phyloP scores from a whole-genome alignment of 2,329 filamentous ascomycete species.

The Aureobasidium sp. region DNA sequence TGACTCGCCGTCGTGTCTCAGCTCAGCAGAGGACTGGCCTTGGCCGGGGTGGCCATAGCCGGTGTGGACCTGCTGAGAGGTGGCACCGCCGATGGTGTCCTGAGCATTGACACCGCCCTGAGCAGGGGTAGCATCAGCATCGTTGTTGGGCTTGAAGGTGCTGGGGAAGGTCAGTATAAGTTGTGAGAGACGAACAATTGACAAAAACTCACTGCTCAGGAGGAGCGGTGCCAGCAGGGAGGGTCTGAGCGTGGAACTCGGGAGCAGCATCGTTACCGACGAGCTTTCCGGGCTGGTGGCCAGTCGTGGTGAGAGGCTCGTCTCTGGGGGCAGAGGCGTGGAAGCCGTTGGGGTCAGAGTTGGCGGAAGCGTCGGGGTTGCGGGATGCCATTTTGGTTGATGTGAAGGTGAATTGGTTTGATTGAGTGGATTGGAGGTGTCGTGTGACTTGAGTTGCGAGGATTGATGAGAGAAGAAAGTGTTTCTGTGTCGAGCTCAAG shows the following conservation, averaged over 20 bases:
- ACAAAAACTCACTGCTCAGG: conserved; percentile 20
- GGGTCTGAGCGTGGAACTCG: conserved; percentile 57
- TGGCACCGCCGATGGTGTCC: conserved; percentile 45
- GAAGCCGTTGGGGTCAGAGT: conserved; percentile 12
- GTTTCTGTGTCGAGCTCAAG: not conserved
- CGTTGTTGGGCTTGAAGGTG: conserved; percentile 41
- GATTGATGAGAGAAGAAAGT: not conserved
- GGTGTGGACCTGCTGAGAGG: conserved; percentile 47
- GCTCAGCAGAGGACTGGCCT: conserved; percentile 44
- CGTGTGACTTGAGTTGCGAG: not conserved
- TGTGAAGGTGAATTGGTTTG: not conserved
- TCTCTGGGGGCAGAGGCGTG: conserved; percentile 8
- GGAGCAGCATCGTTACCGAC: conserved; percentile 53
- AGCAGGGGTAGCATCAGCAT: conserved; percentile 35
- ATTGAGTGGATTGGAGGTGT: not conserved
- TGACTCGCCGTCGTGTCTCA: conserved; percentile 40
- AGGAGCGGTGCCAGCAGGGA: conserved; percentile 59
- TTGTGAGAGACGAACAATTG: not conserved
- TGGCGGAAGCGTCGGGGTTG: not conserved
- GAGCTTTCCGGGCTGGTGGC: conserved; percentile 27
- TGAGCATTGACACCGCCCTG: conserved; percentile 33
- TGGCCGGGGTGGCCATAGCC: conserved; percentile 47
- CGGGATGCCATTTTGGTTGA: conserved; percentile 7
- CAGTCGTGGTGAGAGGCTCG: not conserved
- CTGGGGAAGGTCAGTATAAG: conserved; percentile 14